A percentile compares a stretch with the other conserved stretches of the same genome.
Conservation (phyloP, 805 yeast genomes). For the Candida berthetii region DNA sequence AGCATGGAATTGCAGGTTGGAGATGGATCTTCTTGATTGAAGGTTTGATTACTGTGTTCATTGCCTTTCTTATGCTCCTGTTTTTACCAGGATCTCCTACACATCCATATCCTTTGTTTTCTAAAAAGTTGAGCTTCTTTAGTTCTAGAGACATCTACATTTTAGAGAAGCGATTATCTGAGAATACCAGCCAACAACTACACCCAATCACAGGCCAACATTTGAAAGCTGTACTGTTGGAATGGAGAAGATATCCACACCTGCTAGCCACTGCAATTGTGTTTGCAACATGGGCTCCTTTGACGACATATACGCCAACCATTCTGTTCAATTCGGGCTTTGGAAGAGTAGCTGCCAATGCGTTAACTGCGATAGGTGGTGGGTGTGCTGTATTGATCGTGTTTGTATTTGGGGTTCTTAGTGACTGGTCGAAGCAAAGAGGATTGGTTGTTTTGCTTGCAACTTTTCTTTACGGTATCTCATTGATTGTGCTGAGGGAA, state of each 20-base stretch:
- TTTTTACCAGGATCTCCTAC: conserved; percentile 47
- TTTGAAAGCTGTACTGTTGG: not conserved
- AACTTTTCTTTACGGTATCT: conserved; percentile 1
- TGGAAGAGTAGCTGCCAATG: conserved; percentile 2
- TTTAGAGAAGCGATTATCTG: not conserved
- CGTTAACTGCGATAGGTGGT: conserved; percentile 3
- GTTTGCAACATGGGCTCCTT: conserved; percentile 4
- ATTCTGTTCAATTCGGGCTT: conserved; percentile 1
- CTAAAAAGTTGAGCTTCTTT: not conserved
- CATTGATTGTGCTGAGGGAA: not conserved
- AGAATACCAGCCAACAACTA: not conserved
- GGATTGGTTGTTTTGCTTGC: not conserved
- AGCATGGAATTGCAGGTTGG: conserved; percentile 45
- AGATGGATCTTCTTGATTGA: conserved; percentile 57
- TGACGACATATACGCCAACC: conserved; percentile 3
- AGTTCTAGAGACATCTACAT: not conserved
- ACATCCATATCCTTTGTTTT: conserved; percentile 1
- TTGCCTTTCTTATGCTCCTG: conserved; percentile 39
- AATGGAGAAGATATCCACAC: conserved; percentile 3
- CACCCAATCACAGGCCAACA: conserved; percentile 1
- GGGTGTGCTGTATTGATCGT: not conserved
- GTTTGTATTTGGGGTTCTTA: conserved; percentile 1
- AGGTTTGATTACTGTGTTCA: conserved; percentile 44
- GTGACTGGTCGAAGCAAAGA: not conserved
- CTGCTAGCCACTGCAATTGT: conserved; percentile 1